A percentile compares a stretch with the other conserved stretches of the same genome.
These are phyloP conservation scores for Citrus sp. DNA, from an alignment of 345 rosid genomes.

Conservation along the genomic window DNA sequence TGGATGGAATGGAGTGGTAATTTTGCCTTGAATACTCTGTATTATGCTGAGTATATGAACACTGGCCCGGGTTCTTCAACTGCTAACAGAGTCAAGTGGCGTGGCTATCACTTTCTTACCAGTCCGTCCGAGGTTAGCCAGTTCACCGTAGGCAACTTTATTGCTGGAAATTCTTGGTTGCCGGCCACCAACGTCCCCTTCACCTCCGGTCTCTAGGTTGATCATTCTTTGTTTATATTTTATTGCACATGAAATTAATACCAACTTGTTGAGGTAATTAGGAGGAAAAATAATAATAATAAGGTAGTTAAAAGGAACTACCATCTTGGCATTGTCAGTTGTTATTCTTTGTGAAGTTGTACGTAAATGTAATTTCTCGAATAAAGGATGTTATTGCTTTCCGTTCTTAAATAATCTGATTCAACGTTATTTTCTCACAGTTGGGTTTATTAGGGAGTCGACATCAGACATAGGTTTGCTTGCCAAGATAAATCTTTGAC, in stretches of 20 bases:
- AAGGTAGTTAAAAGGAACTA: background rate
- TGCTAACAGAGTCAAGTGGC: constrained; percentile 38
- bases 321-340: background rate
- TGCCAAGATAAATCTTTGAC: background rate
- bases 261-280: background rate
- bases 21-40: constrained; percentile 44
- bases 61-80: constrained; percentile 44
- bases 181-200: constrained; percentile 42
- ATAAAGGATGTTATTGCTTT: background rate
- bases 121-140: constrained; percentile 35
- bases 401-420: background rate
- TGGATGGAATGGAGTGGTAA: constrained; percentile 53
- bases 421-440: background rate
- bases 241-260: too few species aligned
- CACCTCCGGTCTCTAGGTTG: constrained; percentile 37
- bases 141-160: constrained; percentile 42
- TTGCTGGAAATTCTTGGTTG: constrained; percentile 47
- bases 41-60: constrained; percentile 51
- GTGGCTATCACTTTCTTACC: constrained; percentile 35
- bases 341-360: background rate
- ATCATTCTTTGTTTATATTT: background rate
- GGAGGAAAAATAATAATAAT: background rate
- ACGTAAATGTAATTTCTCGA: background rate
- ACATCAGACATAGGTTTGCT: background rate
- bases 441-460: background rate